Evolutionary conservation across 108 stramenopile genomes (phyloP).

Genomic region (Hondaea fermentalgiana): DNA sequence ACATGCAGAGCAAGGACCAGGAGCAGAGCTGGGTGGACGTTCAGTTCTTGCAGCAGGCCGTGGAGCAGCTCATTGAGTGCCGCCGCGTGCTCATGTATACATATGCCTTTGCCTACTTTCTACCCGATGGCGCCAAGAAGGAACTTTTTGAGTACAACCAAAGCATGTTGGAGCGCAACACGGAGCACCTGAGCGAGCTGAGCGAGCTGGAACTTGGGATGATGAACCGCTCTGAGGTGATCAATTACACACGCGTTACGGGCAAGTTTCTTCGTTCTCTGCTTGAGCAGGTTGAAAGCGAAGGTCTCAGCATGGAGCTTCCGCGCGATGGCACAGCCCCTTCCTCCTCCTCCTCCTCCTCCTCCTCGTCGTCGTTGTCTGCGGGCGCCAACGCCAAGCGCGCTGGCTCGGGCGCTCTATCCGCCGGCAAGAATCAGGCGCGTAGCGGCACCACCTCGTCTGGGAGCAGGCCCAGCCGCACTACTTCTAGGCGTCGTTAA

Average conservation of each 20-base stretch:
- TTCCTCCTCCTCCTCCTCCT: too few relatives aligned
- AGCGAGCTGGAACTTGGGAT: conserved; percentile 50
- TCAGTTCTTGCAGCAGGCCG: conserved; percentile 89
- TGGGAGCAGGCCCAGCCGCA: too few relatives aligned
- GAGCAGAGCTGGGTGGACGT: conserved; percentile 82
- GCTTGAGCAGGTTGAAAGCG: conserved; percentile 58
- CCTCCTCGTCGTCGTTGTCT: too few relatives aligned
- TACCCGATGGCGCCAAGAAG: conserved; percentile 56
- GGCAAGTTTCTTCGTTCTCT: conserved; percentile 81
- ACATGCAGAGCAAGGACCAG: conserved; percentile 71
- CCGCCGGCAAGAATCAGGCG: too few relatives aligned
- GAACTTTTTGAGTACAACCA: conserved; percentile 94
- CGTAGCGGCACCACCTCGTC: too few relatives aligned
- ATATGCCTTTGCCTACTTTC: conserved; percentile 77
- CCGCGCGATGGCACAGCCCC: neutral
- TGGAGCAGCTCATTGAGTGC: conserved; percentile 89
- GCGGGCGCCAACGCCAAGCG: too few relatives aligned
- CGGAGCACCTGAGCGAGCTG: conserved; percentile 79
- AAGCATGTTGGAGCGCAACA: conserved; percentile 92
- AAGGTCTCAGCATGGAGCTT: neutral
- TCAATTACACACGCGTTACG: conserved; percentile 88
- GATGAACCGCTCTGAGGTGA: conserved; percentile 86
- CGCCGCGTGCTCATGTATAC: conserved; percentile 93
- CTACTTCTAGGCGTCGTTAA: too few relatives aligned
- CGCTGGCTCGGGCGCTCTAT: too few relatives aligned